Percentiles rank a stretch among this genome's conserved stretches.
These are phyloP conservation scores for Globisporangium solare DNA, from an alignment of 352 stramenopile species.

Conservation along the genomic window DNA sequence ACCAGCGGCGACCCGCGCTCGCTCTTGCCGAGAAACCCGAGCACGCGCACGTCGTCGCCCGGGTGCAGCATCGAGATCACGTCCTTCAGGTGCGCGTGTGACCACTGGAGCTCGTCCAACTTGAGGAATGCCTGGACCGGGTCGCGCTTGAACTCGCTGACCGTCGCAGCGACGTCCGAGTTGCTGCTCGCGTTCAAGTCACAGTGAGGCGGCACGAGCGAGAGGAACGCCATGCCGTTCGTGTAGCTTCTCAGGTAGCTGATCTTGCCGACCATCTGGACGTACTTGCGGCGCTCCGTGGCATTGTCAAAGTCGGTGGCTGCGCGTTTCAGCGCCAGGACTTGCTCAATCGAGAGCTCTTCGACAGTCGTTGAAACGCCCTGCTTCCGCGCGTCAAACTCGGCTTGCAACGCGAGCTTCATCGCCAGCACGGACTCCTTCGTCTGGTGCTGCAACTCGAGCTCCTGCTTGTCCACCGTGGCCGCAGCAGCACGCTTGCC, in stretches of 20 bases:
- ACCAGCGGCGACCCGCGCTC: slow-evolving; percentile 38
- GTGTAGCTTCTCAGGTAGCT: slow-evolving; percentile 35
- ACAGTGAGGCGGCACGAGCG: slow-evolving; percentile 13
- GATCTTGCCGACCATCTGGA: slow-evolving; percentile 33
- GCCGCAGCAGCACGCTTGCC: not conserved
- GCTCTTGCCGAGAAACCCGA: slow-evolving; percentile 34
- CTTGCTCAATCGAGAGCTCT: slow-evolving; percentile 14
- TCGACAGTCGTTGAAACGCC: slow-evolving; percentile 6
- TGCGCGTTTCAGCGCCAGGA: slow-evolving; percentile 10
- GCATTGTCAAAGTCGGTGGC: slow-evolving; percentile 16
- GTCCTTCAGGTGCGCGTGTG: slow-evolving; percentile 18
- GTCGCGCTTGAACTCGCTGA: slow-evolving; percentile 2
- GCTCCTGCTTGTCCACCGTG: not conserved
- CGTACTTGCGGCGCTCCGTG: slow-evolving; percentile 15
- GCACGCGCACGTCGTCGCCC: slow-evolving; percentile 31
- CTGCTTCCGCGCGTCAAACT: slow-evolving; percentile 11
- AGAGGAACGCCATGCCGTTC: slow-evolving; percentile 49
- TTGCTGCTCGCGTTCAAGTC: not conserved
- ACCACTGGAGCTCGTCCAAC: slow-evolving; percentile 29
- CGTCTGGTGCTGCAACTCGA: slow-evolving; percentile 3
- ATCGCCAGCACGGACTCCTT: slow-evolving; percentile 16
- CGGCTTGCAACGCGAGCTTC: slow-evolving; percentile 15
- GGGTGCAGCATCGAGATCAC: slow-evolving; percentile 30
- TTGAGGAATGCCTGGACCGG: slow-evolving; percentile 37
- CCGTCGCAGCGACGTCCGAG: not conserved